Evolutionary conservation across 768 basidiomycete species (phyloP).

Genomic region (Leccinum subgranulosum): DNA sequence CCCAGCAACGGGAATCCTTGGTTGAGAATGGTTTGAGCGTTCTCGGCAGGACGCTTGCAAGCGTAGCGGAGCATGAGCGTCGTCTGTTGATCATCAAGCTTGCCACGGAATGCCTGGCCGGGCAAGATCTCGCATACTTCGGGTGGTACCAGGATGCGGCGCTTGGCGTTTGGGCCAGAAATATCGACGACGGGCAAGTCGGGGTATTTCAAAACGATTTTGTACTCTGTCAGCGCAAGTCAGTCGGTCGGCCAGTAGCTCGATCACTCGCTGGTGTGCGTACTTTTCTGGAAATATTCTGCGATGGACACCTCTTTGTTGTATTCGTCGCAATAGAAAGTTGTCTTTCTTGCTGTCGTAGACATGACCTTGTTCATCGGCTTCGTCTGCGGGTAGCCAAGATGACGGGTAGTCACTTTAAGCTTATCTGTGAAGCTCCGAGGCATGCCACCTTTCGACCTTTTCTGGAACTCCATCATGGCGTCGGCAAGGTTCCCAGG

Average conservation of each 20-base stretch:
- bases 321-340: conserved; percentile 57
- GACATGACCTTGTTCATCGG: conserved; percentile 38
- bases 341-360: conserved; percentile 42
- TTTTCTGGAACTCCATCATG: conserved; percentile 44
- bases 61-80: conserved; percentile 69
- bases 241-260: not conserved
- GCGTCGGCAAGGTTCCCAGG: conserved; percentile 63
- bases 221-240: conserved; percentile 47
- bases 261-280: conserved; percentile 14
- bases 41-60: conserved; percentile 57
- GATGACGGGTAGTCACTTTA: conserved; percentile 54
- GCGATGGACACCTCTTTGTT: conserved; percentile 55
- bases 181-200: conserved; percentile 60
- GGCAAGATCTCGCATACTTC: conserved; percentile 67
- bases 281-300: conserved; percentile 62
- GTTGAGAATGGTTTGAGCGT: conserved; percentile 55
- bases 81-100: conserved; percentile 59
- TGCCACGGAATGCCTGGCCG: conserved; percentile 59
- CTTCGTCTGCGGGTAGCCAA: conserved; percentile 53
- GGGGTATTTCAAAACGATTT: conserved; percentile 46
- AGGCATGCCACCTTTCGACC: conserved; percentile 43
- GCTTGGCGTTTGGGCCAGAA: conserved; percentile 29
- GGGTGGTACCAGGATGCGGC: conserved; percentile 51
- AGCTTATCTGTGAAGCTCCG: conserved; percentile 49
- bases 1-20: conserved; percentile 60